Evolutionary conservation across 345 rosid genomes (phyloP).

Genomic region (Jatropha curcas): DNA sequence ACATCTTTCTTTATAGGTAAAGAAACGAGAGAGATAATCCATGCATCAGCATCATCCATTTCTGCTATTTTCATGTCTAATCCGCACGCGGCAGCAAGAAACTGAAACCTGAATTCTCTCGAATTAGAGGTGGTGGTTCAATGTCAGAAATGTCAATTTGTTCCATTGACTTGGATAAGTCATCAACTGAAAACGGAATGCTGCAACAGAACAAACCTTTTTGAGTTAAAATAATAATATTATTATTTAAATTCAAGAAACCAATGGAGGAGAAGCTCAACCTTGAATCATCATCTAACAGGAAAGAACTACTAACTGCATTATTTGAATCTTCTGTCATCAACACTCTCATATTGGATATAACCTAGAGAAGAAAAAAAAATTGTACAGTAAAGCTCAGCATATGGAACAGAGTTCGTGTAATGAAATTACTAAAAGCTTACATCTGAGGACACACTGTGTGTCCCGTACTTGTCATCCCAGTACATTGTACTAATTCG

Average conservation of each 20-base stretch:
- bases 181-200: constrained; percentile 97
- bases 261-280: constrained; percentile 10
- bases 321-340: constrained; percentile 98
- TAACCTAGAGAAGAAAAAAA: constrained; percentile 49
- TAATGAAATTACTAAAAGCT: constrained; percentile 38
- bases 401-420: constrained; percentile 13
- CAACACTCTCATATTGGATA: constrained; percentile 82
- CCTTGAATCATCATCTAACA: constrained; percentile 97
- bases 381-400: background rate
- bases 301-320: constrained; percentile 91
- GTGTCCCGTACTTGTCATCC: constrained; percentile 97
- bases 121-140: constrained; percentile 86
- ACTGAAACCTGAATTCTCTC: constrained; percentile 85
- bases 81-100: constrained; percentile 81
- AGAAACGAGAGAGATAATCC: background rate
- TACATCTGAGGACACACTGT: constrained; percentile 84
- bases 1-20: constrained; percentile 13
- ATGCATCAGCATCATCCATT: background rate
- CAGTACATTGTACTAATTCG: constrained; percentile 93
- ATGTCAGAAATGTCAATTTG: constrained; percentile 80
- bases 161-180: constrained; percentile 92
- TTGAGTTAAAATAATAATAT: background rate
- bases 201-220: constrained; percentile 43
- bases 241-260: background rate
- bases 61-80: constrained; percentile 13